Base-by-base conservation (phyloP, 139 green algal genomes). In the Tetradesmus obliquus region DNA sequence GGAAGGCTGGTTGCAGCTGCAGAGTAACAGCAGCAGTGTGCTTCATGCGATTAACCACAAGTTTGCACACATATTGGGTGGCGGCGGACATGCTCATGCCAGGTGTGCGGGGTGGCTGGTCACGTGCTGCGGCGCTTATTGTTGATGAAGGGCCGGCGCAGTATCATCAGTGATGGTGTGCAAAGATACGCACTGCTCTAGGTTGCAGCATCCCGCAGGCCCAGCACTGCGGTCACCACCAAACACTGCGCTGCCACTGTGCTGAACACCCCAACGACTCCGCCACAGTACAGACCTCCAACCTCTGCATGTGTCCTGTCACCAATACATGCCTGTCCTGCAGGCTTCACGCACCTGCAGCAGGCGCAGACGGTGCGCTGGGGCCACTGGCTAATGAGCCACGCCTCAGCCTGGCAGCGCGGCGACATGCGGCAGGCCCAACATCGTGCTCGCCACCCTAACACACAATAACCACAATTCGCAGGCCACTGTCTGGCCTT, bases 341-440 rank as follows among this genome's bases (percentile, higher is more conserved):
- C 90, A 96, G 97, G 98, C 24, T 99, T 98, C 94, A 99, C 98
- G 1, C 98, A 99, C 95, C 94, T 99, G 81, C 98, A 99, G 95
- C 95, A 96, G 45, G 98, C 98, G 51, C 97, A 98, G 96, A 97
- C 97, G 3, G 97, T 99, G 82, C 96, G 98, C 9, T 99, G 98
- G 97, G 95, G 93, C 86, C 98, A 99, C 94, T 99, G 98, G 97
- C 92, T 99, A 24, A 96, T 99, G 90, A 95, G 94, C 84, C 98
- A 99, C 94, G 96, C 96, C 17, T 95, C 98, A 17, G 92, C 98
- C 45, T 98, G 97, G 32, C 32, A 45, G 32, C 32, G 32, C 32
- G 32, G 32, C 32, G 32, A 45, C 32, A 45, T 45, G 32, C 32
- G 32, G 32, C 32, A 45, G 32, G 32, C 32, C 32, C 32, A 45